Conservation (phyloP, 257 asterid species). For the Eucommia ulmoides region DNA sequence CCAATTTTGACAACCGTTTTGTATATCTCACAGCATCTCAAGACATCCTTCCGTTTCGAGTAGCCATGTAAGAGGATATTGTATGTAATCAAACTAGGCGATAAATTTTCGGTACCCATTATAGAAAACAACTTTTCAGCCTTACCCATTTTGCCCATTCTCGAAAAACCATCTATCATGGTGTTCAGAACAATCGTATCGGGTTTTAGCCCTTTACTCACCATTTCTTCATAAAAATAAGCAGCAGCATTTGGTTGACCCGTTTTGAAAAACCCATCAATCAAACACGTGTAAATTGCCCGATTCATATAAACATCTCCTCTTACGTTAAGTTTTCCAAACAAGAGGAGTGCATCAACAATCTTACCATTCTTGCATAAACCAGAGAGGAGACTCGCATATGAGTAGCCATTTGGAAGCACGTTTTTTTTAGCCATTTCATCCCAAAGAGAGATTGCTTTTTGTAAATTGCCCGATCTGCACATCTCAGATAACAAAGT, state of each 20-base stretch:
- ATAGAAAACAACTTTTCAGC: constrained; percentile 22
- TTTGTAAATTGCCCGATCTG: constrained; percentile 31
- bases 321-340: constrained; percentile 34
- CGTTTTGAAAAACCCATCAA: constrained; percentile 57
- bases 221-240: constrained; percentile 47
- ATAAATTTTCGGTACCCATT: constrained; percentile 22
- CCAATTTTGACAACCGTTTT: constrained; percentile 36
- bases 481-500: constrained; percentile 46
- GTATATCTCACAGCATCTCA: constrained; percentile 40
- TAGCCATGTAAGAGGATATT: constrained; percentile 70
- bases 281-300: constrained; percentile 55
- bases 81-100: constrained; percentile 56
- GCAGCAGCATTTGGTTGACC: constrained; percentile 54
- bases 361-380: constrained; percentile 59
- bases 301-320: constrained; percentile 32
- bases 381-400: constrained; percentile 42
- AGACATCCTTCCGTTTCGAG: constrained; percentile 28
- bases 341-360: constrained; percentile 46
- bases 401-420: constrained; percentile 57
- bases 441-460: constrained; percentile 31
- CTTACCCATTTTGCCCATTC: constrained; percentile 37
- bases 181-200: constrained; percentile 56
- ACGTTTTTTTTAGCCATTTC: constrained; percentile 51
- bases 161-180: constrained; percentile 60
- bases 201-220: constrained; percentile 26